Base-by-base conservation (phyloP, 2,329 filamentous ascomycete species). In the Paraphaeosphaeria minitans region DNA sequence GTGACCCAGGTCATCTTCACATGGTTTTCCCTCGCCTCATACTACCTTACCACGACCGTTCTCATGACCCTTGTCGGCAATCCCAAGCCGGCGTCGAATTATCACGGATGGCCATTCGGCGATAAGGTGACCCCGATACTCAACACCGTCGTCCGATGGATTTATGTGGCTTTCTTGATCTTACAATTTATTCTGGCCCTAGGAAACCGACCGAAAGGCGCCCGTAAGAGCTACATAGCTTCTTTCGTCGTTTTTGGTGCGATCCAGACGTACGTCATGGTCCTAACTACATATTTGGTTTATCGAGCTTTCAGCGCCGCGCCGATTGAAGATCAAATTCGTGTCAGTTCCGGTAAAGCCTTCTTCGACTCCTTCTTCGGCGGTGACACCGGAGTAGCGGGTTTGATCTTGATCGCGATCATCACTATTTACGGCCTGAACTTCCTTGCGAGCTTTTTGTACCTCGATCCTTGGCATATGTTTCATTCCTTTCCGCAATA, bases 391-490 rank as follows among this genome's bases (percentile, higher is more conserved):
- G 89, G 87, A 67, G 89, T 92, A 33, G 47, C 47, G 42, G 94
- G 93, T 81, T 93, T 98, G 75, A 97, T 99, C 75, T 87, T 99
- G 68, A 89, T 99, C 66, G 94, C 95, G 10, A 83, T 99, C 66
- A 87, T 93, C 62, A 91, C 94, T 62, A 98, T 96, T 57, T 98
- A 97, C 75, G 95, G 95, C 78, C 87, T 99, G 58, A 97, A 98
- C 87, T 98, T 93, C 75, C 82, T 98, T 59, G 93, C 94, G 6
- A 97, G 93, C 3, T 97, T 98, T 85, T 82, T 99, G 80, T 99
- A 99, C 81, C 84, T 97, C 71, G 95, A 99, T 78, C 95, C 95
- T 22, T 99, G 95, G 95, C 95, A 99, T 85, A 98, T 99, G 95
- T 96, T 99, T 83, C 95, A 94, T 75, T 97, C 94, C 2, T 99